Conservation (phyloP, 2,329 filamentous ascomycete species). For the Pseudocercospora pini-densiflorae region DNA sequence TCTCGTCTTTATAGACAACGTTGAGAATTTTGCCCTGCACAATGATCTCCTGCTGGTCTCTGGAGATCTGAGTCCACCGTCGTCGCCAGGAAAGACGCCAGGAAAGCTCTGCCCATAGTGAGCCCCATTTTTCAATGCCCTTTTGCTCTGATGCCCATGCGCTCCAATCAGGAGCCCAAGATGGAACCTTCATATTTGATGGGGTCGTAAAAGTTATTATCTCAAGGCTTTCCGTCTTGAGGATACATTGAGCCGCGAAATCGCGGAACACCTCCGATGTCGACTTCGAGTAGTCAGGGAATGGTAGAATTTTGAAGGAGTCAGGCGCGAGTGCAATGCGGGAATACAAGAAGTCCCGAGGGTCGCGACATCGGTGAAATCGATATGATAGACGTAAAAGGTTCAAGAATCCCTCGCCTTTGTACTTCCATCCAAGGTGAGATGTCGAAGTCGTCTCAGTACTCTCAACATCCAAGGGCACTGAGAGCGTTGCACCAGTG, state of each 20-base stretch:
- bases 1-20: background rate
- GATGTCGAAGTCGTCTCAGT: background rate
- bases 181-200: background rate
- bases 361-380: background rate
- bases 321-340: background rate
- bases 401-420: background rate
- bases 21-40: background rate
- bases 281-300: background rate
- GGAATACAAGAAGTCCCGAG: constrained; percentile 4
- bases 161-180: background rate
- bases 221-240: background rate
- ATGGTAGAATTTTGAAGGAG: background rate
- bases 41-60: background rate
- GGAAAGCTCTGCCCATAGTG: too few species aligned
- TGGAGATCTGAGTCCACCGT: background rate
- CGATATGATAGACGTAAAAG: background rate
- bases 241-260: background rate
- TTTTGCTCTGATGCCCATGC: background rate
- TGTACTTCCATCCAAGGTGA: background rate
- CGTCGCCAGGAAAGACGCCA: too few species aligned
- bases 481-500: too few species aligned
- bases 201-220: background rate
- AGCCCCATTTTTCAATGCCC: background rate
- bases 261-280: background rate
- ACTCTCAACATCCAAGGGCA: too few species aligned